Evolutionary conservation across 164 flowering plant species (phyloP).

Genomic region (Buxus sempervirens): DNA sequence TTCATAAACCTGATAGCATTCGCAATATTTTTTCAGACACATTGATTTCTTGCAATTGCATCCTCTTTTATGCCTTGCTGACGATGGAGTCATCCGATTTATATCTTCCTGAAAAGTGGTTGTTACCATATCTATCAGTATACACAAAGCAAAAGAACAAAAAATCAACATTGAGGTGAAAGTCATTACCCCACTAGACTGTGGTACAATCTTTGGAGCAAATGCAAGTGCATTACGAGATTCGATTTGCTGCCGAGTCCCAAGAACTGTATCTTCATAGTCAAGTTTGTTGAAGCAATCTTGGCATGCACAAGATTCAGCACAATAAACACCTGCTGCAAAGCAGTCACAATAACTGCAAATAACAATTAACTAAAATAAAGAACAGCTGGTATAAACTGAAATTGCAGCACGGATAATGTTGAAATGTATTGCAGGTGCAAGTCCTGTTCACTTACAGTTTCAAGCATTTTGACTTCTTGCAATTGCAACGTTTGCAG

Average conservation of each 20-base stretch:
- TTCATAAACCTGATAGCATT: conserved; percentile 70
- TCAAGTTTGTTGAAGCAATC: conserved; percentile 72
- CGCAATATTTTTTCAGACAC: conserved; percentile 84
- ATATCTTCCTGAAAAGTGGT: conserved; percentile 40
- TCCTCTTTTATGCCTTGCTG: conserved; percentile 78
- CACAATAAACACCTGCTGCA: conserved; percentile 78
- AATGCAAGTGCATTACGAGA: conserved; percentile 82
- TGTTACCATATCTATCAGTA: neutral
- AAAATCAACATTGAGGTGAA: neutral
- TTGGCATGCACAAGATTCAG: conserved; percentile 69
- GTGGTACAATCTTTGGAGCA: conserved; percentile 62
- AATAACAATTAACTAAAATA: conserved; percentile 5
- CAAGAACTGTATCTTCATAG: conserved; percentile 61
- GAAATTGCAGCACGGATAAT: neutral
- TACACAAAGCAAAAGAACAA: neutral
- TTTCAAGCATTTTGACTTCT: conserved; percentile 66
- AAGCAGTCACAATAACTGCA: conserved; percentile 88
- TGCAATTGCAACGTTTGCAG: conserved; percentile 74
- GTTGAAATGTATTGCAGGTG: neutral
- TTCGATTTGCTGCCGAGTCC: conserved; percentile 56
- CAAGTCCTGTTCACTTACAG: conserved; percentile 44
- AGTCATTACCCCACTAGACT: conserved; percentile 30
- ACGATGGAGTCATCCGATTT: conserved; percentile 43
- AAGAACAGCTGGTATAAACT: neutral
- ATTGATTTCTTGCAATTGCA: conserved; percentile 89